Percentiles rank a stretch among this genome's conserved stretches.
These are phyloP conservation scores for Penicillium carneum DNA, from an alignment of 2,329 filamentous ascomycete species.

Conservation along the genomic window DNA sequence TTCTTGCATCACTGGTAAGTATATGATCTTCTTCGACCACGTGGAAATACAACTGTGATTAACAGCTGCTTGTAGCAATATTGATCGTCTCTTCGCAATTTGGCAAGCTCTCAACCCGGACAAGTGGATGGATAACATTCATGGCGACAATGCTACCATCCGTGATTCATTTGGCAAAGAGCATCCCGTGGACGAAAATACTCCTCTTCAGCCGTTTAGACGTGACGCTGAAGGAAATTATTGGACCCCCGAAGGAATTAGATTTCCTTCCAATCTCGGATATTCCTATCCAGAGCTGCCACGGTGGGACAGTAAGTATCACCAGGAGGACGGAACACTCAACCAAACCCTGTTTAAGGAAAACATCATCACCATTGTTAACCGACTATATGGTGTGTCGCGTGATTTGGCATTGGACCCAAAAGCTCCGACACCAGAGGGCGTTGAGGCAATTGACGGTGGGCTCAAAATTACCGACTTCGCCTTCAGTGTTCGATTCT, in stretches of 20 bases:
- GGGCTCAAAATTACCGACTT: constrained; percentile 18
- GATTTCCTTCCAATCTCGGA: constrained; percentile 13
- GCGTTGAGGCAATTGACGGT: constrained; percentile 19
- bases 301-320: constrained; percentile 11
- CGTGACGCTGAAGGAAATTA: constrained; percentile 8
- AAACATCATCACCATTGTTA: constrained; percentile 9
- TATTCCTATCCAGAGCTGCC: constrained; percentile 19
- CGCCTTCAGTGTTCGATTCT: constrained; percentile 23
- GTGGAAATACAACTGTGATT: background rate
- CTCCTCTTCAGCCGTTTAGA: constrained; percentile 17
- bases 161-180: constrained; percentile 14
- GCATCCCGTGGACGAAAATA: constrained; percentile 8
- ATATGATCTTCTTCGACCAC: background rate
- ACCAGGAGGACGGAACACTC: constrained; percentile 10
- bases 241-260: constrained; percentile 14
- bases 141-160: constrained; percentile 16
- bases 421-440: constrained; percentile 10
- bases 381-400: constrained; percentile 18
- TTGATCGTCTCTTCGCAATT: constrained; percentile 28
- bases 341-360: constrained; percentile 13
- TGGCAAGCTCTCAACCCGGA: constrained; percentile 24
- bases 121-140: constrained; percentile 15
- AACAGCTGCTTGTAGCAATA: constrained; percentile 15
- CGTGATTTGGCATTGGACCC: constrained; percentile 16
- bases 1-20: constrained; percentile 71